phyloP scores from a whole-genome alignment of 2,329 filamentous ascomycete species.

The Pestalotiopsis sp. region DNA sequence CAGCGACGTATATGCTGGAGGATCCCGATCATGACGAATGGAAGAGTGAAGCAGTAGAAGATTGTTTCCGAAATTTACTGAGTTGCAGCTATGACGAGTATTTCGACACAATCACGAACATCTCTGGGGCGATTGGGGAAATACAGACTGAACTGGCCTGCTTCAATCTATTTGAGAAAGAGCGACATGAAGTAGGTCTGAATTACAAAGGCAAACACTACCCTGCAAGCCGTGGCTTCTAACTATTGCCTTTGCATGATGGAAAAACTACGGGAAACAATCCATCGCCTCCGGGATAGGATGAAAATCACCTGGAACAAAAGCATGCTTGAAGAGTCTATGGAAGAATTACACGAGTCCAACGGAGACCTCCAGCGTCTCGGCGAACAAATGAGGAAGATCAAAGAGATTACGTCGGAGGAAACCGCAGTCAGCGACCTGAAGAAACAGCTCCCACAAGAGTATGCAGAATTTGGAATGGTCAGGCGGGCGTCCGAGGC shows the following conservation, averaged over 20 bases:
- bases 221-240: background rate
- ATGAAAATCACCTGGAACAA: background rate
- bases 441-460: background rate
- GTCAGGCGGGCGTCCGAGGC: background rate
- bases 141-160: background rate
- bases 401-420: background rate
- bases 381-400: background rate
- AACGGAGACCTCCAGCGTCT: background rate
- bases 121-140: background rate
- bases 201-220: background rate
- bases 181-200: background rate
- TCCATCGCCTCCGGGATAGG: background rate
- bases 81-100: background rate
- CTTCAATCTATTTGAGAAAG: background rate
- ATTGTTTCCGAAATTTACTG: background rate
- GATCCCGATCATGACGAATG: background rate
- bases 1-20: background rate
- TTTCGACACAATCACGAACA: background rate
- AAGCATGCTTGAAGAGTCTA: background rate
- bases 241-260: background rate
- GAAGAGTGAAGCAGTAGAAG: background rate
- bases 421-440: background rate
- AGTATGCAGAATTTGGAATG: background rate
- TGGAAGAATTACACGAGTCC: background rate
- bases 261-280: background rate